Percentiles rank a stretch among this genome's conserved stretches.
phyloP scores from a whole-genome alignment of 805 yeast genomes.

The Barnettozyma vustinii region DNA sequence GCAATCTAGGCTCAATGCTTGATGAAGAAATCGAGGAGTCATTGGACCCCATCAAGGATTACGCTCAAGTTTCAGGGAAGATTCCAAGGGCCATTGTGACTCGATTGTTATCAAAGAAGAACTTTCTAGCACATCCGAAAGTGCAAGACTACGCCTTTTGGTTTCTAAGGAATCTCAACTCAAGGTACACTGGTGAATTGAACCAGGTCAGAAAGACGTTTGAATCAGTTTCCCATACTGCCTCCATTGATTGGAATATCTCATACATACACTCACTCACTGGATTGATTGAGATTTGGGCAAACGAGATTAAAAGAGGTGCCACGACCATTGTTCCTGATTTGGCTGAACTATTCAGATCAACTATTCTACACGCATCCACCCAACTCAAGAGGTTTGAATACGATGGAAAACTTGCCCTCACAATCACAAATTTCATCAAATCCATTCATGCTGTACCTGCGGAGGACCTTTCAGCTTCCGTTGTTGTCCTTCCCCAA shows the following conservation, averaged over 20 bases:
- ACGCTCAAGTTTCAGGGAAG: constrained; percentile 5
- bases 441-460: constrained; percentile 19
- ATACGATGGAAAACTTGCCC: constrained; percentile 8
- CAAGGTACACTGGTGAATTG: constrained; percentile 1
- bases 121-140: background rate
- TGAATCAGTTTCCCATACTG: background rate
- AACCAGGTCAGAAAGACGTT: constrained; percentile 3
- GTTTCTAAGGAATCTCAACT: constrained; percentile 8
- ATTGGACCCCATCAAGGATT: constrained; percentile 9
- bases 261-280: constrained; percentile 9
- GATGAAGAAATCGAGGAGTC: background rate
- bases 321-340: background rate
- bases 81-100: constrained; percentile 10
- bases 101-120: constrained; percentile 6
- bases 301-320: background rate
- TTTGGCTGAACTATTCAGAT: background rate
- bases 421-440: constrained; percentile 10
- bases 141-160: constrained; percentile 5
- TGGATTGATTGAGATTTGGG: background rate
- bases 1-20: background rate
- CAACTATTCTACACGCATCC: background rate
- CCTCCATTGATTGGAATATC: constrained; percentile 9
- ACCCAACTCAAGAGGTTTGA: background rate
- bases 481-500: constrained; percentile 35
- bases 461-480: constrained; percentile 14